phyloP scores from a whole-genome alignment of 2,329 filamentous ascomycete genomes.

The Westerdykella ornata region DNA sequence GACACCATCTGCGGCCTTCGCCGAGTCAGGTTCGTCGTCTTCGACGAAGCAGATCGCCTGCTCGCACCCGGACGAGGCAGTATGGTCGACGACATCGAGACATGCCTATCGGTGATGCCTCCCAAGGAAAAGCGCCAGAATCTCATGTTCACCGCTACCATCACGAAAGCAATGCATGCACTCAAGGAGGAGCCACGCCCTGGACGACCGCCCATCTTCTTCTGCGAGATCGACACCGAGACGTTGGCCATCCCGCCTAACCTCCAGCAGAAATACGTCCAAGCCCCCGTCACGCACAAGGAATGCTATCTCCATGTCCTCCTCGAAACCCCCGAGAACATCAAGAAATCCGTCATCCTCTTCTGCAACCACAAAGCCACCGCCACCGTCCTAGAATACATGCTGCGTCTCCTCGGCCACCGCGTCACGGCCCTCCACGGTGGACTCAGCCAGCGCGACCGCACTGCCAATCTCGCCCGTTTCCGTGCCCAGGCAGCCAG shows the following conservation, averaged over 20 bases:
- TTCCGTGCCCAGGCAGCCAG: constrained; percentile 86
- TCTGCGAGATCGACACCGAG: constrained; percentile 77
- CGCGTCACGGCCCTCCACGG: constrained; percentile 89
- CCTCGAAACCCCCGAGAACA: constrained; percentile 65
- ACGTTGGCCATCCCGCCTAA: constrained; percentile 70
- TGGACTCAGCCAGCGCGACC: constrained; percentile 73
- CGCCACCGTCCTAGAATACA: constrained; percentile 80
- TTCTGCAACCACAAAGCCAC: constrained; percentile 92
- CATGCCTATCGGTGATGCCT: constrained; percentile 76
- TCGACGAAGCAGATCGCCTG: constrained; percentile 92
- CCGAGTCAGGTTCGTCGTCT: constrained; percentile 75
- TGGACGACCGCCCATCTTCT: constrained; percentile 69
- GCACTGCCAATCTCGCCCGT: constrained; percentile 78
- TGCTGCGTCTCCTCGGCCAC: constrained; percentile 78
- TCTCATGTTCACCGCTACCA: constrained; percentile 89
- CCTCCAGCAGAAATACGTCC: constrained; percentile 75
- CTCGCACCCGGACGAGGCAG: constrained; percentile 68
- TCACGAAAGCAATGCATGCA: constrained; percentile 85
- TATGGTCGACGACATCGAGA: constrained; percentile 92
- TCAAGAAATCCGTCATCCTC: constrained; percentile 72
- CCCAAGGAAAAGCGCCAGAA: constrained; percentile 77
- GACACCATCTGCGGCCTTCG: constrained; percentile 80
- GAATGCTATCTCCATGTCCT: constrained; percentile 93
- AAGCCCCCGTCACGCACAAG: constrained; percentile 84
- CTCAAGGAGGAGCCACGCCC: constrained; percentile 70